Conservation (phyloP, 2,329 filamentous ascomycete species). For the Drechslerella coelobrocha region DNA sequence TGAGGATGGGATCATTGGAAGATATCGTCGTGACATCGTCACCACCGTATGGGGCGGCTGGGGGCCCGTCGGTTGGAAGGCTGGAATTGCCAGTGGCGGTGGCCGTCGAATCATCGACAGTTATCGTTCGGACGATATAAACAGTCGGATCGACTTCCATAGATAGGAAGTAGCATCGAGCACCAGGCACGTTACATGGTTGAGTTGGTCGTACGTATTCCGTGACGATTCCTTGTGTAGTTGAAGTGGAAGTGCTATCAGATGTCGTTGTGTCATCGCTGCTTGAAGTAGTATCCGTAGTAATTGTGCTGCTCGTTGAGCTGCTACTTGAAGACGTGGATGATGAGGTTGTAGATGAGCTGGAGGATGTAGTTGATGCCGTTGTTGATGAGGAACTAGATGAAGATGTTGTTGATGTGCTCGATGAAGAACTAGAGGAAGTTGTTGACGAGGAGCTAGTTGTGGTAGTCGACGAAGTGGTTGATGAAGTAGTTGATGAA, state of each 20-base stretch:
- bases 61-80: neutral
- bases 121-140: conserved; percentile 26
- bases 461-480: neutral
- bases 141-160: conserved; percentile 27
- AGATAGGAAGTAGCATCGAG: conserved; percentile 16
- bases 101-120: conserved; percentile 16
- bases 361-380: neutral
- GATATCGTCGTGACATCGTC: conserved; percentile 21
- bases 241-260: conserved; percentile 6
- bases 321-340: conserved; percentile 5
- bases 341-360: neutral
- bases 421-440: neutral
- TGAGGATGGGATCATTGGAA: conserved; percentile 32
- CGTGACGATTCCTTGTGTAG: conserved; percentile 16
- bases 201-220: conserved; percentile 11
- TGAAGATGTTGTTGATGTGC: neutral
- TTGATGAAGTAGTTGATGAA: neutral
- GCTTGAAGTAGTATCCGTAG: conserved; percentile 3
- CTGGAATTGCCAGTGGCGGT: neutral
- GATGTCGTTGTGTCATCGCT: conserved; percentile 8
- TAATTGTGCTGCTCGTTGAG: too few species aligned
- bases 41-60: neutral
- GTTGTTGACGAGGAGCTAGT: neutral
- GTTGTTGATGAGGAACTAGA: neutral
- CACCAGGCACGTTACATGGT: conserved; percentile 20